Conservation (phyloP, 139 green algal species). For the Spirogloea muscicola region DNA sequence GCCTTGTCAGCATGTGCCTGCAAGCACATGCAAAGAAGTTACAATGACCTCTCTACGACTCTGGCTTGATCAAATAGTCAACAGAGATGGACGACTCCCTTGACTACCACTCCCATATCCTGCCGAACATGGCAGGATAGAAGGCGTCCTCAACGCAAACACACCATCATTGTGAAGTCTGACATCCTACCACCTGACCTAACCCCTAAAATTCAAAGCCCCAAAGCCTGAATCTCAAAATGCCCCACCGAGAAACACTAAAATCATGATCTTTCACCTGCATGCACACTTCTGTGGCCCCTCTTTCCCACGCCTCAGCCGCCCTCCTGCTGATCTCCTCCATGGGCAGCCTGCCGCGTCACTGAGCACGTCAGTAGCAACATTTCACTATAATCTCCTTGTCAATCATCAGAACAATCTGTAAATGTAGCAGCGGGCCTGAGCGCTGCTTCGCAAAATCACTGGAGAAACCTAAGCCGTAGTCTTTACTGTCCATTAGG, state of each 20-base stretch:
- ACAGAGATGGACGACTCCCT: neutral
- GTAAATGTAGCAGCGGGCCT: no score
- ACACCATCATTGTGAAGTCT: neutral
- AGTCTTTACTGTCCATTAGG: no score
- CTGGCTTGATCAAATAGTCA: neutral
- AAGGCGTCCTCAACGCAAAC: neutral
- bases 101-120: no score
- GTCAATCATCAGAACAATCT: no score
- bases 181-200: neutral
- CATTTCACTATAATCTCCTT: no score
- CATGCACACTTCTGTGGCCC: conserved; percentile 81
- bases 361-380: no score
- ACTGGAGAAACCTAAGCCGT: no score
- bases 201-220: neutral
- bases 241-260: neutral
- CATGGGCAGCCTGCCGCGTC: conserved; percentile 56
- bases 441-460: no score
- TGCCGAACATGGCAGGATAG: neutral
- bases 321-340: conserved; percentile 66
- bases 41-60: neutral
- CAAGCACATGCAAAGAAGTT: neutral
- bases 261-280: conserved; percentile 15
- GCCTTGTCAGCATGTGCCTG: neutral
- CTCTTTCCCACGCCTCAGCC: conserved; percentile 73
- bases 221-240: neutral